Evolutionary conservation across 2,329 filamentous ascomycete genomes (phyloP).

Genomic region (Pseudogymnoascus sp.): DNA sequence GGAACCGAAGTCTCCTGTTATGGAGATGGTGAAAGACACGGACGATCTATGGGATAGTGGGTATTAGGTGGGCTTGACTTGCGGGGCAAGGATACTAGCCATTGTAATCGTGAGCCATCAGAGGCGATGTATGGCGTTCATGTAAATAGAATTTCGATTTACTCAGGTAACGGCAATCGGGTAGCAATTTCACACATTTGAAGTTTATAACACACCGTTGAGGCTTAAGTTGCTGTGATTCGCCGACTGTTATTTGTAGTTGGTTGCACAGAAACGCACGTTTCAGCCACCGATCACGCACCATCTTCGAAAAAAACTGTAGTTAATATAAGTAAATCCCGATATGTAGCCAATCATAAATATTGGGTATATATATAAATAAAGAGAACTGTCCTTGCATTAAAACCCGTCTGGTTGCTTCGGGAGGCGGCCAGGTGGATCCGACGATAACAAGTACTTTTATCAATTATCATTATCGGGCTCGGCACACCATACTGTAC

Average conservation of each 20-base stretch:
- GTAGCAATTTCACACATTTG: background rate
- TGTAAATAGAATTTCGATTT: slow-evolving; percentile 1
- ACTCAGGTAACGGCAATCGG: background rate
- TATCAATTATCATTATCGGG: slow-evolving; percentile 9
- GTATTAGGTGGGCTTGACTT: slow-evolving; percentile 18
- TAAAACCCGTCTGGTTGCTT: slow-evolving; percentile 28
- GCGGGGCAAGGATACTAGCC: background rate
- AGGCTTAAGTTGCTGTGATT: background rate
- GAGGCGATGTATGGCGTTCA: background rate
- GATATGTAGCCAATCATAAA: slow-evolving; percentile 6
- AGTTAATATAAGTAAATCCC: background rate
- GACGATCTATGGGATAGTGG: slow-evolving; percentile 53
- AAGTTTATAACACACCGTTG: background rate
- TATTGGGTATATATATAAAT: background rate
- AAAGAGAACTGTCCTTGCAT: background rate
- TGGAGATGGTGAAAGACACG: slow-evolving; percentile 52
- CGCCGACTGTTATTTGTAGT: background rate
- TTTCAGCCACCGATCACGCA: background rate
- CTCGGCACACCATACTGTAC: background rate
- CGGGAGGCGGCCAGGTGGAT: slow-evolving; percentile 32
- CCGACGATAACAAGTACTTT: slow-evolving; percentile 8
- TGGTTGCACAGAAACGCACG: background rate
- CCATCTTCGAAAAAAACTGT: background rate
- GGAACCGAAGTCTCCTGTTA: slow-evolving; percentile 53
- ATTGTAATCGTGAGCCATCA: slow-evolving; percentile 2